These are phyloP conservation scores for Nigrospora osmanthi DNA, from an alignment of 2,329 filamentous ascomycete species.

Conservation along the genomic window DNA sequence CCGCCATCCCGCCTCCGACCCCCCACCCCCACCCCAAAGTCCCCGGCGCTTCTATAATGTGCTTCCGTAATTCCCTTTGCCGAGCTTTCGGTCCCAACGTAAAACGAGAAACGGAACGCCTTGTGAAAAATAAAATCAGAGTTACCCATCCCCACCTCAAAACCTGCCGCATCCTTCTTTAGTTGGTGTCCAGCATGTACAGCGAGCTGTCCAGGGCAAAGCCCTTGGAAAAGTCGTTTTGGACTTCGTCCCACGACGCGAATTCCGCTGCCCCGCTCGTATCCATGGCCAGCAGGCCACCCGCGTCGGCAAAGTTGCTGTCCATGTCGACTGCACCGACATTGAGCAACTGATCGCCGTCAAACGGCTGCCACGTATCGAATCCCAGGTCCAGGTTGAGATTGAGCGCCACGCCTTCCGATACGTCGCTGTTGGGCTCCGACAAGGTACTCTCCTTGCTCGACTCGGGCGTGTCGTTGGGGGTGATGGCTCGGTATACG, in stretches of 20 bases:
- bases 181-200: constrained; percentile 29
- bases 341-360: constrained; percentile 34
- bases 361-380: constrained; percentile 43
- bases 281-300: constrained; percentile 15
- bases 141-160: no score
- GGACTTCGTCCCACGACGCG: constrained; percentile 40
- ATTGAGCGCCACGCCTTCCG: constrained; percentile 45
- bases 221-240: constrained; percentile 42
- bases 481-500: constrained; percentile 47
- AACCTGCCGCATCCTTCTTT: no score
- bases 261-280: constrained; percentile 17
- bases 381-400: constrained; percentile 28
- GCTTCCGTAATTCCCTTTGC: no score
- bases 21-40: no score
- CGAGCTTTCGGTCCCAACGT: no score
- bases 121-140: no score
- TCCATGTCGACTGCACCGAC: constrained; percentile 26
- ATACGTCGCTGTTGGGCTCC: constrained; percentile 55
- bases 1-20: no score
- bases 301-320: constrained; percentile 13
- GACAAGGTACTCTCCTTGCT: constrained; percentile 52
- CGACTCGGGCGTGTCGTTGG: constrained; percentile 58
- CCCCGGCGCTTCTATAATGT: no score
- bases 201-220: constrained; percentile 41
- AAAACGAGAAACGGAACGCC: no score